Base-by-base conservation (phyloP, 2,329 filamentous ascomycete genomes). In the Penicillium sp. region DNA sequence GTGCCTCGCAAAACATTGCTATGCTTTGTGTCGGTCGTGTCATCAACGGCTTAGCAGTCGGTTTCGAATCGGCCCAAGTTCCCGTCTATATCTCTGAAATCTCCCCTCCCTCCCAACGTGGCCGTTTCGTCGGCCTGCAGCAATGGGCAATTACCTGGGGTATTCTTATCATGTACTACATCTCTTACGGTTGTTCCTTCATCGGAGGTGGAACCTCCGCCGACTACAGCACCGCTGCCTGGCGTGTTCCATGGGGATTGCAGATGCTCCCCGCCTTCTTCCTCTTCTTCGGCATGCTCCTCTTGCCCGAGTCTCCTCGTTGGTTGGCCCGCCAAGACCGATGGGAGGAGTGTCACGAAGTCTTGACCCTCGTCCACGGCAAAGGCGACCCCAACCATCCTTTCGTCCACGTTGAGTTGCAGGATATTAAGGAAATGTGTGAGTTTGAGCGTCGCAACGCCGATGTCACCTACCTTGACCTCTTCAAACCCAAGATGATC, bases 101-200 rank as follows among this genome's bases (percentile, higher is more conserved):
- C 18, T 85, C 81, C 6, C 80, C 79, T 23, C 80, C 80, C 0
- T 75, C 74, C 33, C 81, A 78, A 64, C 77, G 81, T 62, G 81
- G 81, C 18, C 81, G 85, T 42, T 79, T 92, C 35, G 86, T 91
- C 26, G 85, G 87, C 52, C 81, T 84, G 47, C 88, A 91, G 70
- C 88, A 91, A 69, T 88, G 87, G 78, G 86, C 87, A 24, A 90
- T 91, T 59, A 88, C 88, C 61, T 88, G 80, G 80, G 85, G 83
- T 61, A 55, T 52, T 8, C 47, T 63, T 35, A 64, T 49, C 40
- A 43, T 23, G 30, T 55, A n/a, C 53, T 59, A 67, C 67, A 82
- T 88, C 69, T 81, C 81, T 21, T 74, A 73, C 65, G 88, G 85
- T 21, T 84, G 82, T 69, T 83, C 81, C 55, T 84, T 80, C 66